phyloP scores from a whole-genome alignment of 2,329 filamentous ascomycete genomes.

The Curvularia lunata region DNA sequence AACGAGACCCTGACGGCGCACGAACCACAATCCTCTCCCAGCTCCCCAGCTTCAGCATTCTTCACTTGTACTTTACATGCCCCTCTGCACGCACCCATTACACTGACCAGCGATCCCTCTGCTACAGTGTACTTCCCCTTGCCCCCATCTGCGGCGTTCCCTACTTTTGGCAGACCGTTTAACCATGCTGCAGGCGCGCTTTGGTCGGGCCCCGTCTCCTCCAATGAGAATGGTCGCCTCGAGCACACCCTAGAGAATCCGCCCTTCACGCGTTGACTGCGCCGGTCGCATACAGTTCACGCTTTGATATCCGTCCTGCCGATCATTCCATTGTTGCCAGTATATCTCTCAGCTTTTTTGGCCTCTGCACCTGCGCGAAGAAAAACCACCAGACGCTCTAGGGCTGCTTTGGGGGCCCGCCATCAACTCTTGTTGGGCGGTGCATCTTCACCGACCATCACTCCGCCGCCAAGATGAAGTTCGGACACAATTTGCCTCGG shows the following conservation, averaged over 20 bases:
- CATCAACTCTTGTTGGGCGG: slow-evolving; percentile 1
- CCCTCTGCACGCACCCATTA: slow-evolving; percentile 19
- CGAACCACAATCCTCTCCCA: slow-evolving; percentile 21
- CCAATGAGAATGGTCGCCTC: slow-evolving; percentile 42
- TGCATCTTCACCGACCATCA: slow-evolving; percentile 1
- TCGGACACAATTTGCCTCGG: slow-evolving; percentile 67
- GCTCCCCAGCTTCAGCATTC: not conserved
- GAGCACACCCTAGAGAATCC: slow-evolving; percentile 32
- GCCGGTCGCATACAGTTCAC: slow-evolving; percentile 24
- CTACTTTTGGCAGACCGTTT: slow-evolving; percentile 39
- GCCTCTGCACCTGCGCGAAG: slow-evolving; percentile 19
- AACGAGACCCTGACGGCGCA: slow-evolving; percentile 13
- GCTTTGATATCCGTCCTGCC: slow-evolving; percentile 15
- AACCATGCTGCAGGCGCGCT: slow-evolving; percentile 44
- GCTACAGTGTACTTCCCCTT: slow-evolving; percentile 42
- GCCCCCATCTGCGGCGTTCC: slow-evolving; percentile 33
- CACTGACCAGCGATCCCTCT: slow-evolving; percentile 31
- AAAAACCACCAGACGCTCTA: not conserved
- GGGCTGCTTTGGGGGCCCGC: slow-evolving; percentile 1
- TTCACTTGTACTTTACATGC: slow-evolving; percentile 7
- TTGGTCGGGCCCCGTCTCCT: slow-evolving; percentile 30
- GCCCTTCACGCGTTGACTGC: slow-evolving; percentile 28
- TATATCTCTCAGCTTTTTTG: slow-evolving; percentile 23
- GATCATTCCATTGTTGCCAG: slow-evolving; percentile 16
- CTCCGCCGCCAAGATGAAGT: slow-evolving; percentile 50